phyloP scores from a whole-genome alignment of 768 basidiomycete species.

The Lentinus tigrinus region DNA sequence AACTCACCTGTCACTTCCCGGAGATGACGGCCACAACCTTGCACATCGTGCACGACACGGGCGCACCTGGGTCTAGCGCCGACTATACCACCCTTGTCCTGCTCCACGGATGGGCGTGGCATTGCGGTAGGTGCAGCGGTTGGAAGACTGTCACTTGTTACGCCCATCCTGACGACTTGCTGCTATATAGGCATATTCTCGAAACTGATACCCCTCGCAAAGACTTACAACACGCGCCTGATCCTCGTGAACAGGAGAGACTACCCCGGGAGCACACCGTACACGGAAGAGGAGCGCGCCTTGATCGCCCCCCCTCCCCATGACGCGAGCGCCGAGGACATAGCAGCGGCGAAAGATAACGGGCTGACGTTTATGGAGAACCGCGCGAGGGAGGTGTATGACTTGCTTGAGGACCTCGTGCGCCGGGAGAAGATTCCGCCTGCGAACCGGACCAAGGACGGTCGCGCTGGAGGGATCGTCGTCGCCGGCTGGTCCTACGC shows the following conservation, averaged over 20 bases:
- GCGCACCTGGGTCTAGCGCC: not conserved
- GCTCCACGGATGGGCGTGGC: conserved; percentile 4
- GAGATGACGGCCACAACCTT: not conserved
- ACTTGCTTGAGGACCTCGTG: conserved; percentile 1
- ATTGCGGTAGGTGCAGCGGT: not conserved
- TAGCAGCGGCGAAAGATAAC: not conserved
- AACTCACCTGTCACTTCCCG: no score
- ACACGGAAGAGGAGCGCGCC: conserved; percentile 5
- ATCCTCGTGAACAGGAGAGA: conserved; percentile 19
- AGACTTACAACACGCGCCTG: conserved; percentile 14
- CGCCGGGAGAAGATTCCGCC: not conserved
- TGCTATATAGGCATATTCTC: not conserved
- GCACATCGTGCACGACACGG: not conserved
- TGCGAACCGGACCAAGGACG: not conserved
- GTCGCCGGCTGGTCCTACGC: conserved; percentile 15
- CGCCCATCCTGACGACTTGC: not conserved
- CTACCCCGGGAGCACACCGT: conserved; percentile 18
- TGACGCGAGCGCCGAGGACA: no score
- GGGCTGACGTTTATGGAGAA: not conserved
- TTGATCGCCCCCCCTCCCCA: not conserved
- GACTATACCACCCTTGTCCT: conserved; percentile 3
- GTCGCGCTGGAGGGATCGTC: conserved; percentile 16
- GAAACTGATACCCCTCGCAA: conserved; percentile 10
- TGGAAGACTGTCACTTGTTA: no score
- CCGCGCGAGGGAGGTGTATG: not conserved